Conservation (phyloP, 2,329 filamentous ascomycete genomes). For the Colletotrichum sublineola region DNA sequence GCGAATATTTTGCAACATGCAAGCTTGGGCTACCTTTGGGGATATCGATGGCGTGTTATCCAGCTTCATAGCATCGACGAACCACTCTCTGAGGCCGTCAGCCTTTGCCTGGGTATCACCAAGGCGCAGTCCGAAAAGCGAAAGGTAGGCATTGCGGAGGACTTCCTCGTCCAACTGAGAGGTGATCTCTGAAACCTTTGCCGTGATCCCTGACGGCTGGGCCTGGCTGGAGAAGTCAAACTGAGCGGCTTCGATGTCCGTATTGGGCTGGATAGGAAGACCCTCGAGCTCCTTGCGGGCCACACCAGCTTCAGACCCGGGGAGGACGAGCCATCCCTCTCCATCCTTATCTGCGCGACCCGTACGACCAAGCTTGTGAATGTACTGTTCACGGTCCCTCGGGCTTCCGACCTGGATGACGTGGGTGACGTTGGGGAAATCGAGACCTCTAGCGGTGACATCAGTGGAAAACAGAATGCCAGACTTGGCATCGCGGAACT, state of each 20-base stretch:
- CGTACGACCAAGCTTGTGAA: constrained; percentile 83
- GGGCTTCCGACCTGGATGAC: constrained; percentile 80
- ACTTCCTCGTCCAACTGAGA: constrained; percentile 49
- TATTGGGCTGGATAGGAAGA: constrained; percentile 71
- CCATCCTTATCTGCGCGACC: constrained; percentile 81
- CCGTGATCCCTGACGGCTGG: constrained; percentile 48
- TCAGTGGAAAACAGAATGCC: constrained; percentile 83
- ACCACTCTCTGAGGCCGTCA: constrained; percentile 67
- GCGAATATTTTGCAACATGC: constrained; percentile 23
- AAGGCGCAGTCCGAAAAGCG: constrained; percentile 66
- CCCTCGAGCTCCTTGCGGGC: constrained; percentile 66
- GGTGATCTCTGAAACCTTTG: constrained; percentile 53
- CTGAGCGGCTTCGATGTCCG: constrained; percentile 63
- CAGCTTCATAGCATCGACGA: constrained; percentile 65
- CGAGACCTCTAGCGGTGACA: constrained; percentile 85
- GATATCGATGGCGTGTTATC: constrained; percentile 43
- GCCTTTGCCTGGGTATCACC: constrained; percentile 56
- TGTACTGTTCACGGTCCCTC: constrained; percentile 76
- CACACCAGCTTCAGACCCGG: constrained; percentile 63
- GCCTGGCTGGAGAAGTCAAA: constrained; percentile 59
- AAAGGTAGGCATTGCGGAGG: constrained; percentile 64
- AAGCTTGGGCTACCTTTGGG: no score
- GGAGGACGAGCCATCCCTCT: constrained; percentile 76
- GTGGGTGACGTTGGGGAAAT: constrained; percentile 84
- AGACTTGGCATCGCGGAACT: constrained; percentile 74